phyloP scores from a whole-genome alignment of 2,329 filamentous ascomycete species.

The Diaporthe nobilis region DNA sequence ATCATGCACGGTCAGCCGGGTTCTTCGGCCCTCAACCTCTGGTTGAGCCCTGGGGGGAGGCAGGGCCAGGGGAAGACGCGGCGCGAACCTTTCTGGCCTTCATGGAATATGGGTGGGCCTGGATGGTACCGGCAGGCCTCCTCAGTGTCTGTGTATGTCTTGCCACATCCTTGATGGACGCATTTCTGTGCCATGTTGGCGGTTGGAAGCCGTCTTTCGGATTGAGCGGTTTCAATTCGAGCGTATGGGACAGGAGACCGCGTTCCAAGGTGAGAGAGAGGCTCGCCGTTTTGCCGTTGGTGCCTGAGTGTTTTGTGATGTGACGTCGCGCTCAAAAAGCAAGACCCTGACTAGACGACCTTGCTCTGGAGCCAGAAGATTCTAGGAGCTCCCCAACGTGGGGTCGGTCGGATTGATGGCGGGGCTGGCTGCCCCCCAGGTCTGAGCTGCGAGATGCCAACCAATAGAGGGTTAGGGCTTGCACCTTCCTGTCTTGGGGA shows the following conservation, averaged over 20 bases:
- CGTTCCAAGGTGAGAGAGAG: neutral
- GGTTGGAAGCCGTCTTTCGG: neutral
- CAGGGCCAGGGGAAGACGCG: slow-evolving; percentile 40
- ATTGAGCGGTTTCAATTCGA: neutral
- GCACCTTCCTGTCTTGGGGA: neutral
- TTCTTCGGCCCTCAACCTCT: neutral
- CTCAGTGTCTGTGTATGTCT: slow-evolving; percentile 83
- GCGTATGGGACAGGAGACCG: neutral
- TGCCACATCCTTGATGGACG: slow-evolving; percentile 96
- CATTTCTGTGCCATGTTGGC: slow-evolving; percentile 82
- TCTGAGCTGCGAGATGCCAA: neutral
- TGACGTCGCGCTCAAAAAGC: slow-evolving; percentile 25
- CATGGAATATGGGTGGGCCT: slow-evolving; percentile 94
- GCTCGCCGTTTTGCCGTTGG: slow-evolving; percentile 15
- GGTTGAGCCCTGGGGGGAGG: slow-evolving; percentile 37
- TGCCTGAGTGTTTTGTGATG: slow-evolving; percentile 25
- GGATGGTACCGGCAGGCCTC: slow-evolving; percentile 94
- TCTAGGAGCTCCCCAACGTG: slow-evolving; percentile 38
- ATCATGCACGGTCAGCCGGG: slow-evolving; percentile 38
- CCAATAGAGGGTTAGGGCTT: slow-evolving; percentile 1
- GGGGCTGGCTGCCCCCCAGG: neutral
- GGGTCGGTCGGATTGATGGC: slow-evolving; percentile 8
- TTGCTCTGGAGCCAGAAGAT: slow-evolving; percentile 36
- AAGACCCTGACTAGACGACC: slow-evolving; percentile 14
- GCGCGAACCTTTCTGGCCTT: slow-evolving; percentile 90